phyloP scores from a whole-genome alignment of 352 stramenopile species.

The Pythium aphanidermatum region DNA sequence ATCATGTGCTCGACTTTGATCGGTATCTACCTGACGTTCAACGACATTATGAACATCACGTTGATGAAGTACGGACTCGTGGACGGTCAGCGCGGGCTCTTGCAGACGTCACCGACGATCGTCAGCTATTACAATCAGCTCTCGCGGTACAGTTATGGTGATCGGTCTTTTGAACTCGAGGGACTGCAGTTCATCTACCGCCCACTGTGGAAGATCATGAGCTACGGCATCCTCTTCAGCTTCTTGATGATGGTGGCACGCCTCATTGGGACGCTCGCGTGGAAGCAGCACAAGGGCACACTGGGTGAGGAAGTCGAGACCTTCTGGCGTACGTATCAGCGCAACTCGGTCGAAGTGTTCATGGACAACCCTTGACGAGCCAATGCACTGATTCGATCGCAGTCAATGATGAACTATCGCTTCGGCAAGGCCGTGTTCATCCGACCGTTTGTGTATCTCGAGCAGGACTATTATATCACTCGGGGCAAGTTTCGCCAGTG shows the following conservation, averaged over 20 bases:
- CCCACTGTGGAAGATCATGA: conserved; percentile 15
- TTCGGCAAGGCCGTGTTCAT: conserved; percentile 20
- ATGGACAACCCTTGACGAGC: conserved; percentile 20
- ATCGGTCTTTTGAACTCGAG: conserved; percentile 9
- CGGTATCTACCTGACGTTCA: conserved; percentile 10
- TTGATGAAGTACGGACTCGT: conserved; percentile 12
- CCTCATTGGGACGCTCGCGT: conserved; percentile 6
- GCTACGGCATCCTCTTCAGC: conserved; percentile 14
- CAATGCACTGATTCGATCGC: conserved; percentile 19
- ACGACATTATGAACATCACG: conserved; percentile 13
- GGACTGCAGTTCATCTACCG: conserved; percentile 11
- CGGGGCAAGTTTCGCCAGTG: conserved; percentile 12
- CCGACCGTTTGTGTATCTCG: conserved; percentile 21
- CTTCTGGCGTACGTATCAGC: conserved; percentile 20
- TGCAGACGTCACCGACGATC: conserved; percentile 1
- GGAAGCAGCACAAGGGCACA: conserved; percentile 4
- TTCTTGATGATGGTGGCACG: conserved; percentile 4
- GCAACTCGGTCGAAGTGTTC: conserved; percentile 24
- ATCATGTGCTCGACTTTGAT: conserved; percentile 24
- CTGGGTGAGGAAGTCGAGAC: conserved; percentile 9
- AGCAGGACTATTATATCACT: conserved; percentile 24
- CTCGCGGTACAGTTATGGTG: conserved; percentile 21
- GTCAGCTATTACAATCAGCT: conserved; percentile 18
- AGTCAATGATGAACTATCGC: conserved; percentile 19
- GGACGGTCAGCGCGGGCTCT: conserved; percentile 16